Evolutionary conservation across 306 rosid genomes (phyloP), one percentile per base, ranked within the genome.

Genomic region (Vigna angularis): DNA sequence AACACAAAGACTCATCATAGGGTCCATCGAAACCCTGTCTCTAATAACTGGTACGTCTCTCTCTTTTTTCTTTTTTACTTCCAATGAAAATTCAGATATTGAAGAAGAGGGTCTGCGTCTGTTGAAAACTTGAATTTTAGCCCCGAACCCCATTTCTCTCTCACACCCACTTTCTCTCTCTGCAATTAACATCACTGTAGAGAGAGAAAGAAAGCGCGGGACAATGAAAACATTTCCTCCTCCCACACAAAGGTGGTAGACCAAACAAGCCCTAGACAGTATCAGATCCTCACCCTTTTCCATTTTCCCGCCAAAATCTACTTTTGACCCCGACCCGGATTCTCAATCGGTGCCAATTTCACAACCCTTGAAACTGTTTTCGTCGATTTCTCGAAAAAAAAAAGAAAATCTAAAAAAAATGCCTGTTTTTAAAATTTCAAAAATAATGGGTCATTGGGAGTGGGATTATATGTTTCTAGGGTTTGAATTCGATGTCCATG

Each of bases 221-320:
- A 45, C 13, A 45, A 36, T 45, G 50, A 45, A 44, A 45, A 45
- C 4, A 42, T 52, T 57, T 66, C 61, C 20, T 45, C 9, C 13
- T 45, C 36, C 14, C 40, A 56, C 71, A 48, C 50, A 66, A 67
- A 47, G 47, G 64, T 58, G 66, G 50, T 45, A 12, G 50, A 45
- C 15, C 50, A 45, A 45, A 45, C 50, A 12, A 45, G 50, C 50
- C 50, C 50, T 45, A 45, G 50, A 45, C 3, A 77, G 30, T 50
- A 28, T 11, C 49, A 57, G 82, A 82, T 64, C 78, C 24, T 57
- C 47, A 50, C 45, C 65, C 44, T 36, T 51, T 15, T 81, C 36
- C 15, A 57, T 49, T 80, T 89, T 89, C 89, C 95, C 90, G 86
- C 90, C 89, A 84, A 89, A 81, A 1, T 68, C 48, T 24, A 36